Evolutionary conservation across 345 rosid species (phyloP).

Genomic region (Rubroshorea leprosula): DNA sequence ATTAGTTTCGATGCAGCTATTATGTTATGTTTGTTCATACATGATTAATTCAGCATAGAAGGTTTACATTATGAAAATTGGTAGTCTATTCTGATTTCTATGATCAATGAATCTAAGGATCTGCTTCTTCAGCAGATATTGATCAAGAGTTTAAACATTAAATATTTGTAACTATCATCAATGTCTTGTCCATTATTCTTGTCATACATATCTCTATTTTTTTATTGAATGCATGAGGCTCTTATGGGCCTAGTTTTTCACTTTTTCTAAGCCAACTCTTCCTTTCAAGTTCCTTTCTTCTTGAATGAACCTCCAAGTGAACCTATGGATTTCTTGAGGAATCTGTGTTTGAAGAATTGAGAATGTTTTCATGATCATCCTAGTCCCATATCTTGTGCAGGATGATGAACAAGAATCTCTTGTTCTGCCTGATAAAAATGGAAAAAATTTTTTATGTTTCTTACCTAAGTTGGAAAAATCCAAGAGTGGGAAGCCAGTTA

Average conservation of each 20-base stretch:
- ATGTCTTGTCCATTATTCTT: not conserved
- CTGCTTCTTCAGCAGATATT: too few species aligned
- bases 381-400: slow-evolving; percentile 28
- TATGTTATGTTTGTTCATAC: too few species aligned
- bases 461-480: slow-evolving; percentile 77
- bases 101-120: too few species aligned
- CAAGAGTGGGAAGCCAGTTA: slow-evolving; percentile 38
- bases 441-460: slow-evolving; percentile 54
- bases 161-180: too few species aligned
- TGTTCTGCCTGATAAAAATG: slow-evolving; percentile 60
- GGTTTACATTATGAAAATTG: too few species aligned
- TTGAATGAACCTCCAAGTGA: not conserved
- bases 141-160: too few species aligned
- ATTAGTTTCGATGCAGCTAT: too few species aligned
- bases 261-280: not conserved
- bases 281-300: not conserved
- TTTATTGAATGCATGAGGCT: too few species aligned
- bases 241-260: not conserved
- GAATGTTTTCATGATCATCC: slow-evolving; percentile 6
- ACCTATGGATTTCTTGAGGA: not conserved
- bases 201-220: not conserved
- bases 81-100: too few species aligned
- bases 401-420: slow-evolving; percentile 73
- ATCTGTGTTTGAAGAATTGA: not conserved
- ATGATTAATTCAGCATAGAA: too few species aligned